Percentiles rank a stretch among this genome's conserved stretches.
phyloP scores from a whole-genome alignment of 2,329 filamentous ascomycete genomes.

The Talaromyces pinophilus region DNA sequence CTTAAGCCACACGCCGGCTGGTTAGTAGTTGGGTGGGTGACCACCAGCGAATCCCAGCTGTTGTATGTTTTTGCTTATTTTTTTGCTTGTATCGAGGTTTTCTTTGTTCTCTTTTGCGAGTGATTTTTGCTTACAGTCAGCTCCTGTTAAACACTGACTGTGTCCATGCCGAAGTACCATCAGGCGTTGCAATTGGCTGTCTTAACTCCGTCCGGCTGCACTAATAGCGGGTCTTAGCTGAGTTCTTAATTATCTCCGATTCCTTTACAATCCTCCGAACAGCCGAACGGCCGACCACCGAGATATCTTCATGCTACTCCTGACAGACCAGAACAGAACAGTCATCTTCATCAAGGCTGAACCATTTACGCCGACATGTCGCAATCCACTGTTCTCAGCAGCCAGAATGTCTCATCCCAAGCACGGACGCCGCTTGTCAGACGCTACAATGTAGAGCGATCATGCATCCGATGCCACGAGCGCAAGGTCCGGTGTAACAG shows the following conservation, averaged over 20 bases:
- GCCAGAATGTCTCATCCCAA: neutral
- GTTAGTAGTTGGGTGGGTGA: neutral
- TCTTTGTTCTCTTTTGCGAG: too few species aligned
- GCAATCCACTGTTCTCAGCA: neutral
- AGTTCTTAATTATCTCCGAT: neutral
- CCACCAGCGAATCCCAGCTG: neutral
- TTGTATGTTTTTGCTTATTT: neutral
- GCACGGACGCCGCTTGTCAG: neutral
- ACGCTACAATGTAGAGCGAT: slow-evolving; percentile 25
- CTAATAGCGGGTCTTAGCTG: neutral
- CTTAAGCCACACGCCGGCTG: neutral
- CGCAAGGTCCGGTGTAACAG: slow-evolving; percentile 35
- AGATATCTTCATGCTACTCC: neutral
- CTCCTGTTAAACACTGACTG: too few species aligned
- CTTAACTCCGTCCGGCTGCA: neutral
- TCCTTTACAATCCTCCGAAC: neutral
- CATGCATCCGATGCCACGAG: slow-evolving; percentile 35
- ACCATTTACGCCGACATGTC: neutral
- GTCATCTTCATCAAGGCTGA: neutral
- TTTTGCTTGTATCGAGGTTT: too few species aligned
- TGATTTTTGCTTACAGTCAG: too few species aligned
- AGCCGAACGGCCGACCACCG: neutral
- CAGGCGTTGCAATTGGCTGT: neutral
- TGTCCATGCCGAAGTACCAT: too few species aligned
- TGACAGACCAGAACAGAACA: neutral